Evolutionary conservation across 176 grass and related monocot species (phyloP), one percentile per base, ranked within the genome.

Genomic region (Carex scoparia): DNA sequence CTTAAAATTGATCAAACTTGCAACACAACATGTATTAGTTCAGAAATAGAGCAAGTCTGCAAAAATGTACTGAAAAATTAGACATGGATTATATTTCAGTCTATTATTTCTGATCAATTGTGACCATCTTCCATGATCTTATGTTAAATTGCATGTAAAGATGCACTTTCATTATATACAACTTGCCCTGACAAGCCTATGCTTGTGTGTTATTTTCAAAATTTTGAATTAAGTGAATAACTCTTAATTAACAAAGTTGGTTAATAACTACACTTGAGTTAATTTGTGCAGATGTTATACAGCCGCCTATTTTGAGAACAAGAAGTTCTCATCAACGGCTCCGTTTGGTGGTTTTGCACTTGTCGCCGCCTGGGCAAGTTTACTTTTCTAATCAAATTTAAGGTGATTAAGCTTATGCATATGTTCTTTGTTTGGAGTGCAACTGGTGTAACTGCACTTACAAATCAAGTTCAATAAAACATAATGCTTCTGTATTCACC

Each of bases 291-390:
- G 94, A 85, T 97, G 94, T 55, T 97, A 94, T 66, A 86, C 84
- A 1, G 88, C 88, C 44, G 94, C 94, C 61, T 97, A 97, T 86
- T 87, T 97, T 82, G 89, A 97, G 78, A 88, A 97, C 38, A 92
- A 90, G 82, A 94, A 90, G 82, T 89, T 84, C 82, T 89, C 94
- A 58, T 88, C 85, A 62, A 64, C 85, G 0, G 91, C 94, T 61
- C 94, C 94, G 56, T 72, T 97, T n/a, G 94, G 91, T 75, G 94
- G 91, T 53, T 92, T 97, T 86, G 91, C 90, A 10, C 92, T 97
- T 57, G 93, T 97, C 0, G 90, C 88, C 71, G 91, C 84, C 3
- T 97, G 94, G 91, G 91, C 91, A 65, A 94, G 91, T 72, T 85
- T 97, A 56, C 89, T 97, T 84, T 94, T 97, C 84, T 94, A 54